Conservation (phyloP, 306 rosid genomes). For the Quercus cerris region DNA sequence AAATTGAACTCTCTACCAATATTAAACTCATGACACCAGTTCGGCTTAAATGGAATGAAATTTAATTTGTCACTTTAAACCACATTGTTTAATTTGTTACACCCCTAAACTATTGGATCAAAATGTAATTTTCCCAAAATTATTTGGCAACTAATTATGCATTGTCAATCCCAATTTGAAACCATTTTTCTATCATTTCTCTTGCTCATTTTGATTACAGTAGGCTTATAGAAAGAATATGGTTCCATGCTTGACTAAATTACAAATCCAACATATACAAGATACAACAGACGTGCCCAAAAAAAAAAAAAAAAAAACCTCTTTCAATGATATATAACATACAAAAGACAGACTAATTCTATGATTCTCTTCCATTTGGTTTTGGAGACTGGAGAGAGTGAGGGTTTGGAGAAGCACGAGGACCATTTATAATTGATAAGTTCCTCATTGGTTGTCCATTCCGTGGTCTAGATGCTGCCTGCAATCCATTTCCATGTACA, state of each 20-base stretch:
- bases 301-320: background rate
- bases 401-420: constrained; percentile 62
- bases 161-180: too few relatives aligned
- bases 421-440: constrained; percentile 56
- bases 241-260: background rate
- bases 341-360: background rate
- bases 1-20: too few relatives aligned
- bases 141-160: too few relatives aligned
- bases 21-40: too few relatives aligned
- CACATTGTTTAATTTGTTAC: too few relatives aligned
- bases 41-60: too few relatives aligned
- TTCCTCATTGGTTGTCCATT: constrained; percentile 75
- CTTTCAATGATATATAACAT: constrained; percentile 4
- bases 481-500: constrained; percentile 56
- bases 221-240: background rate
- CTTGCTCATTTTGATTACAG: background rate
- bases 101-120: too few relatives aligned
- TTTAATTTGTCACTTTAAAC: too few relatives aligned
- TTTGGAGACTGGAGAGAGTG: constrained; percentile 48
- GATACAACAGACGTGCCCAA: background rate
- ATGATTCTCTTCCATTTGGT: constrained; percentile 35
- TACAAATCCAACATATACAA: too few relatives aligned
- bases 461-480: constrained; percentile 47
- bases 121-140: too few relatives aligned
- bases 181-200: background rate